Base-by-base conservation (phyloP, 352 stramenopile species). In the Aphanomyces stellatus region DNA sequence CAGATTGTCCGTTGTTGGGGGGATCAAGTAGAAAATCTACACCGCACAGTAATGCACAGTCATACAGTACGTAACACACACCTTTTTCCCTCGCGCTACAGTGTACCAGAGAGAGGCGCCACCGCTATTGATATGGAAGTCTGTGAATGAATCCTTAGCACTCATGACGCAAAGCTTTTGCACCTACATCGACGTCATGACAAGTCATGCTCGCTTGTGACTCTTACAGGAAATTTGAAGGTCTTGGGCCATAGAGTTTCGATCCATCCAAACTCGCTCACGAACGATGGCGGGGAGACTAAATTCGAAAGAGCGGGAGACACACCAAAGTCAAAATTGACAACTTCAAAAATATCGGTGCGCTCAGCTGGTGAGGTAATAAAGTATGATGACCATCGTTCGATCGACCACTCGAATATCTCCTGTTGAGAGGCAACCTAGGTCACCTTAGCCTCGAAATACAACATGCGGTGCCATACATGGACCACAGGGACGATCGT, bases 61-160 rank as follows among this genome's bases (percentile, higher is more conserved):
- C n/a, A n/a, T n/a, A 25, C 31, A 2, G 37, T 46, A 19, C 13
- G 37, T n/a, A 19, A 46, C n/a, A 25, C 51, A 17, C 19, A 80
- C 74, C 63, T 81, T 79, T 31, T 65, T 69, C 15, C 76, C 76
- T 40, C 64, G 51, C 49, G 78, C 72, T 30, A 84, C 63, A 61
- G 80, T 70, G 61, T 80, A 77, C 76, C 76, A 84, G 11, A 80
- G 69, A 13, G 74, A 81, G 3, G 74, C 79, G 35, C 76, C 76
- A 15, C 76, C 75, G 62, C 76, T 77, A 34, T 79, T 74, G n/a
- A 80, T 69, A 46, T 78, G 73, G 56, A 72, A 80, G 53, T 81
- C 75, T 13, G 71, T 79, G 67, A 77, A 81, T 61, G 73, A 81
- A 31, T 74, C 75, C 0, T 62, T 71, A 8, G 74, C 69, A 33